Conservation (phyloP, 2,329 filamentous ascomycete genomes). For the Pseudodiploospora longispora region DNA sequence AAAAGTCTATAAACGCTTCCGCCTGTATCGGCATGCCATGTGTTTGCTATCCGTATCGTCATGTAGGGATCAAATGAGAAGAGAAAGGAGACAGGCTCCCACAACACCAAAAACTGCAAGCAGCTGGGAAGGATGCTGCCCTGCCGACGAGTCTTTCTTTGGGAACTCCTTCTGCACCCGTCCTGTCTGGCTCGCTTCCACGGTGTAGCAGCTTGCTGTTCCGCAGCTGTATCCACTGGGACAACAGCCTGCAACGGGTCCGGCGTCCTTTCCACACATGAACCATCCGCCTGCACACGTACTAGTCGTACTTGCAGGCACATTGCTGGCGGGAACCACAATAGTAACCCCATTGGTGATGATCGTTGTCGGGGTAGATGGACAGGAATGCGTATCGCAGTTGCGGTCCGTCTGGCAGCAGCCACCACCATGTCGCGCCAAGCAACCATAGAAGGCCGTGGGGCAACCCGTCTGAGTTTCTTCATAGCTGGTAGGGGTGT, state of each 20-base stretch:
- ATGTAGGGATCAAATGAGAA: neutral
- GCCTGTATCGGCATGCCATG: too few relatives aligned
- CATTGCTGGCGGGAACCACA: conserved; percentile 50
- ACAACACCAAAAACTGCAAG: neutral
- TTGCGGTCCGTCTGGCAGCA: conserved; percentile 85
- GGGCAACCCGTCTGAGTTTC: conserved; percentile 52
- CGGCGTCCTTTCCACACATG: conserved; percentile 49
- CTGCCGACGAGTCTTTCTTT: conserved; percentile 10
- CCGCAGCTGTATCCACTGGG: conserved; percentile 70
- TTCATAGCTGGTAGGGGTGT: neutral
- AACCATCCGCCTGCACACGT: conserved; percentile 76
- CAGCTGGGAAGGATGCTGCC: neutral
- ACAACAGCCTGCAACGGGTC: conserved; percentile 74
- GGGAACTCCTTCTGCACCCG: conserved; percentile 49
- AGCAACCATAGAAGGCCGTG: conserved; percentile 85
- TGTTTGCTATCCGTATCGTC: too few relatives aligned
- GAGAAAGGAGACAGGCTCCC: conserved; percentile 2
- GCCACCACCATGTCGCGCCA: conserved; percentile 70
- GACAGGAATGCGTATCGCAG: conserved; percentile 75
- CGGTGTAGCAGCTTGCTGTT: conserved; percentile 59
- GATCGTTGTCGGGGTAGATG: conserved; percentile 54
- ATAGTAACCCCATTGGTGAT: conserved; percentile 63
- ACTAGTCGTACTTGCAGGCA: conserved; percentile 34
- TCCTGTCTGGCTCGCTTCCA: conserved; percentile 42
- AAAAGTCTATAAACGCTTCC: too few relatives aligned